These are phyloP conservation scores for Chaetomidium leptoderma DNA, from an alignment of 495 filamentous ascomycete species.

Conservation along the genomic window DNA sequence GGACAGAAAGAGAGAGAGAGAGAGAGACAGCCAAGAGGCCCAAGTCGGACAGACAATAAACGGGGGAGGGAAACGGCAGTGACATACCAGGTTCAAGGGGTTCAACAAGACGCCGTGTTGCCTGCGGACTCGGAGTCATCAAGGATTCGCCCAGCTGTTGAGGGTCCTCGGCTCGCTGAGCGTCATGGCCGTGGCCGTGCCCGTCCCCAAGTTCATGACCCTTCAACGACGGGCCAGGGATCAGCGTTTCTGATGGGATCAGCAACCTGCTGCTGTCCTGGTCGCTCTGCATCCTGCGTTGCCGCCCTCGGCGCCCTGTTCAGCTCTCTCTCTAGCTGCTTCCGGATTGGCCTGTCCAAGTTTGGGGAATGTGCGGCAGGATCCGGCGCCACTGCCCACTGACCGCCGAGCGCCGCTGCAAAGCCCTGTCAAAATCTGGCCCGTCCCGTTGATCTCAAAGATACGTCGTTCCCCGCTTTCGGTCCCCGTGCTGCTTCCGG, in stretches of 20 bases:
- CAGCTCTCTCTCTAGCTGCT: slow-evolving; percentile 9
- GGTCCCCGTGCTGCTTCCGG: neutral
- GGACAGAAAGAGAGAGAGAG: too few relatives aligned
- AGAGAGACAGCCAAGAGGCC: too few relatives aligned
- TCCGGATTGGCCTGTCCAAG: slow-evolving; percentile 14
- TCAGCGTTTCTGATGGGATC: slow-evolving; percentile 21
- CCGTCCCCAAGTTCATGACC: neutral
- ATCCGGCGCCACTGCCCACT: slow-evolving; percentile 16
- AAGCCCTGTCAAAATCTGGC: neutral
- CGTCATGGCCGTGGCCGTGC: neutral
- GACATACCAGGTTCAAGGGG: neutral
- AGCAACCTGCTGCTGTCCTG: slow-evolving; percentile 9
- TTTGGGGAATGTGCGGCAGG: slow-evolving; percentile 18
- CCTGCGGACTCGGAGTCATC: neutral
- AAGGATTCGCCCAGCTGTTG: neutral
- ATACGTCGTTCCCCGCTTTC: neutral
- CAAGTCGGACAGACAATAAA: neutral
- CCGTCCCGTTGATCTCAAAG: neutral
- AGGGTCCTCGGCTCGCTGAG: neutral
- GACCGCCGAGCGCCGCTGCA: neutral
- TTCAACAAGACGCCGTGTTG: neutral
- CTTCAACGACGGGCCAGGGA: slow-evolving; percentile 11
- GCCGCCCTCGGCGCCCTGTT: neutral
- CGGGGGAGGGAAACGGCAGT: neutral
- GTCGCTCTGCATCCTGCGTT: slow-evolving; percentile 13